Evolutionary conservation across 495 filamentous ascomycete species (phyloP).

Genomic region (Parathielavia hyrcaniae): DNA sequence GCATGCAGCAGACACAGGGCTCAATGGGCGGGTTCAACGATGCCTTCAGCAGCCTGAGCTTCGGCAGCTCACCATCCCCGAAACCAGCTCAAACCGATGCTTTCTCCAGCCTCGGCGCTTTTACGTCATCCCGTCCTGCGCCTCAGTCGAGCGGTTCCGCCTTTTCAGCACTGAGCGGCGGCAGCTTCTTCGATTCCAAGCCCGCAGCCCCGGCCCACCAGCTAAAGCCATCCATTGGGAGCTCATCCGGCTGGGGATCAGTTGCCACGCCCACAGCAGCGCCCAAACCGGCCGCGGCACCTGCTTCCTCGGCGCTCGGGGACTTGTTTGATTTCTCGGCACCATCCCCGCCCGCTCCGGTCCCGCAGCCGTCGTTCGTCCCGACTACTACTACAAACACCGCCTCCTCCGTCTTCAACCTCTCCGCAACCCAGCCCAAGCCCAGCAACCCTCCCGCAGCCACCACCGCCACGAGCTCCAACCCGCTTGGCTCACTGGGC

Average conservation of each 20-base stretch:
- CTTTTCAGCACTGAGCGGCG: slow-evolving; percentile 53
- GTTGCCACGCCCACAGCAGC: slow-evolving; percentile 47
- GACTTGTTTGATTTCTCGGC: slow-evolving; percentile 74
- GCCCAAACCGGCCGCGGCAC: slow-evolving; percentile 38
- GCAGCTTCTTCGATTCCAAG: slow-evolving; percentile 76
- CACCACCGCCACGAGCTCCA: slow-evolving; percentile 20
- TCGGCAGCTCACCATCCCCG: slow-evolving; percentile 53
- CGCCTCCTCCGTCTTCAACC: slow-evolving; percentile 67
- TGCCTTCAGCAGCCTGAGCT: slow-evolving; percentile 78
- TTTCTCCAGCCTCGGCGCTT: slow-evolving; percentile 65
- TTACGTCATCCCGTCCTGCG: slow-evolving; percentile 49
- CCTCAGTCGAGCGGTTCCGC: slow-evolving; percentile 50
- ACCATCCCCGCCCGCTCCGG: slow-evolving; percentile 42
- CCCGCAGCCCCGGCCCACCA: slow-evolving; percentile 50
- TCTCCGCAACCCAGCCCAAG: slow-evolving; percentile 52
- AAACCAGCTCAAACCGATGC: slow-evolving; percentile 52
- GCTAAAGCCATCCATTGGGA: slow-evolving; percentile 43
- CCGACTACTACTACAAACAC: slow-evolving; percentile 33
- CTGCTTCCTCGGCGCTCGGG: slow-evolving; percentile 49
- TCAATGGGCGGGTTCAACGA: slow-evolving; percentile 74
- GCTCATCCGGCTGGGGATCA: slow-evolving; percentile 48
- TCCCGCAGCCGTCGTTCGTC: slow-evolving; percentile 42
- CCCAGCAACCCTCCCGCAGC: slow-evolving; percentile 41
- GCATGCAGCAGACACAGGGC: slow-evolving; percentile 38
- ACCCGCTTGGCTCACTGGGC: slow-evolving; percentile 32